Evolutionary conservation across 2,329 filamentous ascomycete genomes (phyloP), one percentile per base, ranked within the genome.

Genomic region (Aspergillus sp.): DNA sequence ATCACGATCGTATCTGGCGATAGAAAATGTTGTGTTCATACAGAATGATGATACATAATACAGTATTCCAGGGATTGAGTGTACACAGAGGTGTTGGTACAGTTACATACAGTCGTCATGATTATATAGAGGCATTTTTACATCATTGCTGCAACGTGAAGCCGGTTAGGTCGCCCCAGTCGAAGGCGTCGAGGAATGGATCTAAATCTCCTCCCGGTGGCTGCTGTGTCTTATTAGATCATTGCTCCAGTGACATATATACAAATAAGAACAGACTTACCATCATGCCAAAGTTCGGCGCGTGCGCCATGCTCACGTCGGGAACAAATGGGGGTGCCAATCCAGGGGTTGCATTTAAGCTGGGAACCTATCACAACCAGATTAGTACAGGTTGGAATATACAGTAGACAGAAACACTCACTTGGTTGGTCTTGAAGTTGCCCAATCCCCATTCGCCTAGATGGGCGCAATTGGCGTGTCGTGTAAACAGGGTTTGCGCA

Each of bases 401-500:
- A 15, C 5, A 13, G 32, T 5, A 13, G 11, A 36, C 11, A 15
- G 4, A 1, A 36, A 15, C 27, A 61, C 64, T 38, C 2, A 73
- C 71, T 50, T 73, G 71, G 48, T 72, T 72, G 8, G 68, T 68
- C 41, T 71, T 66, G 39, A 75, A 75, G 41, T 60, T 70, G 2
- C 73, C 72, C 66, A 73, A 66, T 1, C 70, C 73, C 5, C 59
- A 60, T 7, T 66, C 60, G 5, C 71, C 73, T 15, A 75, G 52
- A 42, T 75, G 73, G 41, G 70, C 65, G 51, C 72, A 75, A 19
- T 65, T 68, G n/a, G 70, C 68, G 58, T 77, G 71, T 2, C 71
- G 70, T 0, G 68, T 64, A 53, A 77, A 73, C 2, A 77, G 67
- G 15, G 70, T 72, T 51, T 77, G 74, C 3, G 74, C 71, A 48